These are phyloP conservation scores for Lactarius evosmus DNA, from an alignment of 768 basidiomycete species.

Conservation along the genomic window DNA sequence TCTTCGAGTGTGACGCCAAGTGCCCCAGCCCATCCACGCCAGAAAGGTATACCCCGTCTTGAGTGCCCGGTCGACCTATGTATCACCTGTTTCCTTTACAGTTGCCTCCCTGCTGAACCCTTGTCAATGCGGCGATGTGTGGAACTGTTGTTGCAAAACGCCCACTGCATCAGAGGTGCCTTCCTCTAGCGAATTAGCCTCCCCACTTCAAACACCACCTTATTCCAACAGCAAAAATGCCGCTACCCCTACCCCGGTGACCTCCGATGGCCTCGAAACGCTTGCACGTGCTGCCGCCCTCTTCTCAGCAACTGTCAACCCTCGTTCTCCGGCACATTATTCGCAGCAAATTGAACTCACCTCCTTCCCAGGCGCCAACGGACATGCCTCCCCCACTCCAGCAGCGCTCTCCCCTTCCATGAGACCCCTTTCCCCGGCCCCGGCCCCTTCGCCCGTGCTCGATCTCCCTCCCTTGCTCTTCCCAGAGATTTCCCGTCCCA, in stretches of 20 bases:
- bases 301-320: constrained; percentile 7
- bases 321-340: neutral
- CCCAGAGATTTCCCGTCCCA: constrained; percentile 11
- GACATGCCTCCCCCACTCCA: neutral
- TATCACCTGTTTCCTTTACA: neutral
- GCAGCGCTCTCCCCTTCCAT: neutral
- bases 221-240: constrained; percentile 12
- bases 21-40: constrained; percentile 24
- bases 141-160: constrained; percentile 21
- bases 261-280: constrained; percentile 21
- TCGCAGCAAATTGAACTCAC: neutral
- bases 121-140: constrained; percentile 25
- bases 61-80: neutral
- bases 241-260: neutral
- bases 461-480: constrained; percentile 27
- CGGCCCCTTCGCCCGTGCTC: constrained; percentile 14
- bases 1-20: constrained; percentile 6
- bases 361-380: neutral
- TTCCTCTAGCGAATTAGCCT: constrained; percentile 11
- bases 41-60: constrained; percentile 20
- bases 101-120: constrained; percentile 28
- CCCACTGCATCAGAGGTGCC: neutral
- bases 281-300: constrained; percentile 26
- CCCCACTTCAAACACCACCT: neutral
- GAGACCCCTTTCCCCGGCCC: neutral